Base-by-base conservation (phyloP, 257 asterid genomes). In the Parsonsia alboflavescens region DNA sequence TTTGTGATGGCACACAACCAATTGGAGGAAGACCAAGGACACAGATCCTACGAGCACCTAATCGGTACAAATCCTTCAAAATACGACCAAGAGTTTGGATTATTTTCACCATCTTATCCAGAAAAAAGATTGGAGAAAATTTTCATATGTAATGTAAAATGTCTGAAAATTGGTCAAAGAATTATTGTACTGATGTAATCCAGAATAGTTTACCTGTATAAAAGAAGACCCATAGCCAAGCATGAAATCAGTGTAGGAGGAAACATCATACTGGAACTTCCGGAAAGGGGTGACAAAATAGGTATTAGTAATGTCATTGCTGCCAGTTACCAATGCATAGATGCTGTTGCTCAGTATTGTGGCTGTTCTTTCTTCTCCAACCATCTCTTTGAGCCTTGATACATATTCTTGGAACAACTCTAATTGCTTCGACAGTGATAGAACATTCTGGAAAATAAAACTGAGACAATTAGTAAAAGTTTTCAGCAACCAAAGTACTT, bases 1-100 rank as follows among this genome's bases (percentile, higher is more conserved):
- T 88, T 26, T 88, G 92, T 17, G 94, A 87, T 68, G 97, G 97
- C 68, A 91, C 61, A 48, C 97, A 91, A 45, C 97, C 97, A 0
- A 86, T 70, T 33, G 97, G 91, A 6, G 94, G 94, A 41, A 91
- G 70, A 21, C 96, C 79, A 9, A 81, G 67, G 68, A 85, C 82
- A 15, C 81, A 88, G 28, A 91, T 85, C 80, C 87, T 80, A 0
- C 88, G 85, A 28, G 79, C 92, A 13, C 97, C 94, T 21, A 83
- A 19, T 49, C 68, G 8, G 28, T 91, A 85, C 74, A 91, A 75
- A 11, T 85, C 89, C 97, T 91, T 75, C 48, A 2, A 30, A 41
- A 68, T 9, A 39, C 57, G 22, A 61, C 8, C 30, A 78, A 53
- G 26, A 44, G 69, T 21, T 42, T 7, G 9, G 7, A 7, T 42